A percentile compares a stretch with the other conserved stretches of the same genome.
phyloP scores from a whole-genome alignment of 1,284 basidiomycete genomes.

The Trichosporon ovoides region DNA sequence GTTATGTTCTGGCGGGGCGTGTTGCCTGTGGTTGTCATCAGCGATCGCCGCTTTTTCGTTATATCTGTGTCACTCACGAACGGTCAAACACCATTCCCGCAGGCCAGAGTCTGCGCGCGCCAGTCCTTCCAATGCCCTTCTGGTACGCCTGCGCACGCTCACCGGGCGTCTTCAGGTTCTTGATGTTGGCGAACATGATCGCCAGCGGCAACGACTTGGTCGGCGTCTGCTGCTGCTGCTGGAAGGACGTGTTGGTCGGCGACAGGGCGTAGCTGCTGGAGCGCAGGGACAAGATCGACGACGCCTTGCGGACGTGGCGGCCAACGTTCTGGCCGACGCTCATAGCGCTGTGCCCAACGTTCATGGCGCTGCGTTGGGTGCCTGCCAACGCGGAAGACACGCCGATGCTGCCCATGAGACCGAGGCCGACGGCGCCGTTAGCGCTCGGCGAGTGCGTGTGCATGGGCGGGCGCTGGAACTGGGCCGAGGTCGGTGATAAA shows the following conservation, averaged over 20 bases:
- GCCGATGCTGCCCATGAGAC: constrained; percentile 2
- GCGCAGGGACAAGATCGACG: constrained; percentile 29
- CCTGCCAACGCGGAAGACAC: not conserved
- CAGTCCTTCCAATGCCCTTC: constrained; percentile 75
- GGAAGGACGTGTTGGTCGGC: constrained; percentile 15
- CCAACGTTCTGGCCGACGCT: constrained; percentile 6
- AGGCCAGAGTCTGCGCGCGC: constrained; percentile 71
- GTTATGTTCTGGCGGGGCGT: not conserved
- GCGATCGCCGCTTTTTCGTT: too few relatives aligned
- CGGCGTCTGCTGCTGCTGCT: constrained; percentile 19
- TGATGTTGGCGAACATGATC: constrained; percentile 67
- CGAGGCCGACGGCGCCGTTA: constrained; percentile 2
- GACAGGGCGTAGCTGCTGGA: constrained; percentile 18
- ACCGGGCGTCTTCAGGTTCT: constrained; percentile 56
- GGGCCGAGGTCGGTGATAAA: constrained; percentile 8
- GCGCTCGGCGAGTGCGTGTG: not conserved
- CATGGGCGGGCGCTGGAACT: constrained; percentile 3
- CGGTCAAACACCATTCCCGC: constrained; percentile 64
- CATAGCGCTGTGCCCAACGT: not conserved
- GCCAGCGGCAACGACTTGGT: constrained; percentile 59
- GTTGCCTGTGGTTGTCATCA: constrained; percentile 10
- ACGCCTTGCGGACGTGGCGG: constrained; percentile 22
- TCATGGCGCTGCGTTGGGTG: not conserved
- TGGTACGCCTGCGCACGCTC: constrained; percentile 76
- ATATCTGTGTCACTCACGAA: constrained; percentile 51